Conservation (phyloP, 176 grass and related monocot genomes). For the Lolium multiflorum region DNA sequence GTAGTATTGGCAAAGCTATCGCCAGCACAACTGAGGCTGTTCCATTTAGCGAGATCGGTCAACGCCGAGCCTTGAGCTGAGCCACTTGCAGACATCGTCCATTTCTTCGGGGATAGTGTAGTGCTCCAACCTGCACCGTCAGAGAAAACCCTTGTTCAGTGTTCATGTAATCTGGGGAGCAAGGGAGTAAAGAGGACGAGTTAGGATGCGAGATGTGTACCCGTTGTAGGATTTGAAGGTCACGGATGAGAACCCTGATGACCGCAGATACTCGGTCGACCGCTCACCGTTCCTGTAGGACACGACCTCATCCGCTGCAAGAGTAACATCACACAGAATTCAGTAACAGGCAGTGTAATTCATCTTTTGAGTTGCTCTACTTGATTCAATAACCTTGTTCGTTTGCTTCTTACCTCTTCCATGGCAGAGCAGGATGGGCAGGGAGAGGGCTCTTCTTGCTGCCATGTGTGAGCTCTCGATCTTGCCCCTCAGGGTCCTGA, state of each 20-base stretch:
- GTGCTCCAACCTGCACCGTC: slow-evolving; percentile 70
- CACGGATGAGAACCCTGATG: slow-evolving; percentile 72
- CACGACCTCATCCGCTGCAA: slow-evolving; percentile 84
- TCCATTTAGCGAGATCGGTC: slow-evolving; percentile 61
- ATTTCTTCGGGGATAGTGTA: slow-evolving; percentile 98
- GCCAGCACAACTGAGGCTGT: background rate
- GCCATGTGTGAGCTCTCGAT: slow-evolving; percentile 77
- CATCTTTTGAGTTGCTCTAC: background rate
- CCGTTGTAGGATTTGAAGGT: slow-evolving; percentile 79
- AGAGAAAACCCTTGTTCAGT: slow-evolving; percentile 8
- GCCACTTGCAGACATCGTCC: slow-evolving; percentile 83
- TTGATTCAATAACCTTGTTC: background rate
- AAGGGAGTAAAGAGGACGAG: background rate
- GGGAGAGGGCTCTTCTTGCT: slow-evolving; percentile 67
- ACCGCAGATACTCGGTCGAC: slow-evolving; percentile 65
- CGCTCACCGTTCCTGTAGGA: slow-evolving; percentile 78
- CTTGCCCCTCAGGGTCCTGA: slow-evolving; percentile 75
- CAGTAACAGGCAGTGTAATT: background rate
- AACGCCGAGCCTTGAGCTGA: slow-evolving; percentile 57
- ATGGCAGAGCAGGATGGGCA: slow-evolving; percentile 74
- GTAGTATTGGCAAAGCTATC: background rate
- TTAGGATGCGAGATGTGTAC: slow-evolving; percentile 41
- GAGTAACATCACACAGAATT: slow-evolving; percentile 11
- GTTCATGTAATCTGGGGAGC: background rate
- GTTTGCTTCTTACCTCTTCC: slow-evolving; percentile 64